Evolutionary conservation across 306 rosid species (phyloP), one percentile per base, ranked within the genome.

Genomic region (Ormosia semicastrata): DNA sequence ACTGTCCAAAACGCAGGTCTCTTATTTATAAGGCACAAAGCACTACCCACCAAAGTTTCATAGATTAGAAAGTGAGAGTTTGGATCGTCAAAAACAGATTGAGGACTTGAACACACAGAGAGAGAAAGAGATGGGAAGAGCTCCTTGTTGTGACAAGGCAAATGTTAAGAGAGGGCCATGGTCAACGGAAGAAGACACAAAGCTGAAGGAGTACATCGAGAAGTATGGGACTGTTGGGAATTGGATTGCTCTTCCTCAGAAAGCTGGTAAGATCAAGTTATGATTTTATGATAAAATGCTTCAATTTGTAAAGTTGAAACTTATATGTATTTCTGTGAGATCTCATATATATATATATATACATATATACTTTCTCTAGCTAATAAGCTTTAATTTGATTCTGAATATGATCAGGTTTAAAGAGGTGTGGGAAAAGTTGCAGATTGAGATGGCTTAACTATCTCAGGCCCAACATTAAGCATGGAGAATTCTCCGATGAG

Each of bases 111-210:
- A 24, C 37, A 75, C 2, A 71, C 32, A 76, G 7, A 43, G 17
- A 58, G 30, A 70, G 83, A 57, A 54, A 77, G 86, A 83, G 59
- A 95, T 93, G 99, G 99, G 99, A 59, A 93, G 99, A 75, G 98
- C 99, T 83, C 99, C 99, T 70, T 95, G 99, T 65, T 95, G 99
- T 81, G 99, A 95, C 90, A 95, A 95, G 73, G 92, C 99, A 60
- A 95, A 87, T 81, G 99, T 95, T 70, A 95, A 95, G 97, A 95
- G 90, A 78, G 99, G 99, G 46, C 99, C 99, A 71, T 95, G 99
- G 99, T 93, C 99, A 4, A 96, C 98, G 3, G 98, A 95, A 88
- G 99, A 95, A 89, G 99, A 95, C 71, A 70, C 89, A 10, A 89
- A 88, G 90, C 96, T 95, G 2, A 95, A 88, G 76, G 93, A 95